A percentile compares a stretch with the other conserved stretches of the same genome.
Conservation (phyloP, 768 basidiomycete genomes). For the Termitomyces heimii region DNA sequence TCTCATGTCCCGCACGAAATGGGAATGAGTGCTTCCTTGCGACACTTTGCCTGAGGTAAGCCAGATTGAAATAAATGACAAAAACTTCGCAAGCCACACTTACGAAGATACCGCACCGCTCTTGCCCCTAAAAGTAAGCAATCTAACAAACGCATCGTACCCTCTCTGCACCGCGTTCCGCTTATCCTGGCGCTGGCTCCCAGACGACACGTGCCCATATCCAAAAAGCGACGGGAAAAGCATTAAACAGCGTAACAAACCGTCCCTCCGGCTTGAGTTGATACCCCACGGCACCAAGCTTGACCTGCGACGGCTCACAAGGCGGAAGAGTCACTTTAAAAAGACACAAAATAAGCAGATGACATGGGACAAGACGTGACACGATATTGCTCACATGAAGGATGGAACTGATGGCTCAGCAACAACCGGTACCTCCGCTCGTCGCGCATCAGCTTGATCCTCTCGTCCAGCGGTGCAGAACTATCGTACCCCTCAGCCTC, state of each 20-base stretch:
- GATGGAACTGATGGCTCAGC: too few species aligned
- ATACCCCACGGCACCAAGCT: slow-evolving; percentile 81
- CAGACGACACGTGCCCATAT: slow-evolving; percentile 46
- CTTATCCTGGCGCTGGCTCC: slow-evolving; percentile 48
- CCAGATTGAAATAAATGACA: slow-evolving; percentile 46
- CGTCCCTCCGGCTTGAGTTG: slow-evolving; percentile 57
- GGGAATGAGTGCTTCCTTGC: slow-evolving; percentile 55
- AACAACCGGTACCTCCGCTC: too few species aligned
- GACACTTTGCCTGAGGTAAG: slow-evolving; percentile 33
- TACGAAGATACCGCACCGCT: slow-evolving; percentile 34
- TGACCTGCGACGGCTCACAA: too few species aligned
- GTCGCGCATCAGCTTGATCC: too few species aligned
- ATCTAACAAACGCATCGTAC: slow-evolving; percentile 46
- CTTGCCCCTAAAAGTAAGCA: slow-evolving; percentile 37
- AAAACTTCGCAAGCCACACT: slow-evolving; percentile 31
- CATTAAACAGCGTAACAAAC: slow-evolving; percentile 72
- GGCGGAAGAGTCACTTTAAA: too few species aligned
- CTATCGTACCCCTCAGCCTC: too few species aligned
- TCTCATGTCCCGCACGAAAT: slow-evolving; percentile 57
- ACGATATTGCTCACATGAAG: too few species aligned
- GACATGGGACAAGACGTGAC: too few species aligned
- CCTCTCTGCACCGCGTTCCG: slow-evolving; percentile 54
- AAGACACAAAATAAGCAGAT: too few species aligned
- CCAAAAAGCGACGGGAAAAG: slow-evolving; percentile 62
- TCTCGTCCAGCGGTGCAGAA: too few species aligned